phyloP scores from a whole-genome alignment of 2,329 filamentous ascomycete genomes.

The Fusarium decemcellulare region DNA sequence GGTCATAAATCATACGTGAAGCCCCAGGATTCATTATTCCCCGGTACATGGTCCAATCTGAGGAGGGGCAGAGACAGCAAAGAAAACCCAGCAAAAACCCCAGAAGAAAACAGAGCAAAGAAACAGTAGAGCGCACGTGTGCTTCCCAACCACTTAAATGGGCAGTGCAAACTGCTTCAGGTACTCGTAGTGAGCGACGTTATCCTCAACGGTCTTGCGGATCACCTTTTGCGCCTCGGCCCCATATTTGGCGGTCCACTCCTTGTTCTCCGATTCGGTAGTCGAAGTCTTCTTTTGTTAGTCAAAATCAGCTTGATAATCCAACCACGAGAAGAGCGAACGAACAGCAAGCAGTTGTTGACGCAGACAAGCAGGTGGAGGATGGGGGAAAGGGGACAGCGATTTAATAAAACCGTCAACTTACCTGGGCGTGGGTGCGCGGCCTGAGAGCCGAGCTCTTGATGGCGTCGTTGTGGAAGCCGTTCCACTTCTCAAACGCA shows the following conservation, averaged over 20 bases:
- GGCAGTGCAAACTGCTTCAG: slow-evolving; percentile 75
- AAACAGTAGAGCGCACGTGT: slow-evolving; percentile 16
- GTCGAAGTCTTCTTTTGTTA: slow-evolving; percentile 71
- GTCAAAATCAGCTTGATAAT: slow-evolving; percentile 34
- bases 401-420: slow-evolving; percentile 47
- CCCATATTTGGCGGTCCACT: slow-evolving; percentile 83
- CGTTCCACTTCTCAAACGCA: slow-evolving; percentile 96
- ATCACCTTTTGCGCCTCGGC: slow-evolving; percentile 79
- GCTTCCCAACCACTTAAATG: slow-evolving; percentile 19
- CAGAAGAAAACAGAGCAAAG: slow-evolving; percentile 16
- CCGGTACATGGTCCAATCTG: slow-evolving; percentile 31
- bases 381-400: slow-evolving; percentile 5
- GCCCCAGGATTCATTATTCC: slow-evolving; percentile 17
- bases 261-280: slow-evolving; percentile 75
- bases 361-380: slow-evolving; percentile 41
- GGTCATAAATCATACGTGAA: slow-evolving; percentile 34
- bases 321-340: slow-evolving; percentile 42
- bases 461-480: slow-evolving; percentile 96
- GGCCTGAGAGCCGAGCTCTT: slow-evolving; percentile 83
- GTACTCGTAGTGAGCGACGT: slow-evolving; percentile 83
- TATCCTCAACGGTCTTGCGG: slow-evolving; percentile 78
- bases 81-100: slow-evolving; percentile 8
- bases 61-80: slow-evolving; percentile 10
- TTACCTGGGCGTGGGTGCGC: slow-evolving; percentile 73
- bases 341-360: slow-evolving; percentile 35